Evolutionary conservation across 805 yeast species (phyloP).

Genomic region (Schizosaccharomyces osmophilus): DNA sequence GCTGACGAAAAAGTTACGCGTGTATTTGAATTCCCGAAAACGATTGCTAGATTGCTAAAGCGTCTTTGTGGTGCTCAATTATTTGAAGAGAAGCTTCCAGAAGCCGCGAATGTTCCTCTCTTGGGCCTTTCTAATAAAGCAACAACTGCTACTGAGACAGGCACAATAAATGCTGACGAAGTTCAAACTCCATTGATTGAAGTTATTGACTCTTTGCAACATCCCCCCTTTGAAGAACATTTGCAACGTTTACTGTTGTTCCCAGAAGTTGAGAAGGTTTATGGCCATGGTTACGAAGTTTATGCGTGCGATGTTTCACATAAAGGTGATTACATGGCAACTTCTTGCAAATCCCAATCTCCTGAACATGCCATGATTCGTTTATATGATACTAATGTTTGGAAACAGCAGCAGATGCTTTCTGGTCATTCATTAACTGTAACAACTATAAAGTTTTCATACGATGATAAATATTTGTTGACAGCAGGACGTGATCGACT

Average conservation of each 20-base stretch:
- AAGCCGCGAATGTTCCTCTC: slow-evolving; percentile 75
- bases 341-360: slow-evolving; percentile 77
- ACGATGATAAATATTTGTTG: slow-evolving; percentile 27
- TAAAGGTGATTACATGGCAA: slow-evolving; percentile 40
- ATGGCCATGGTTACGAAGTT: slow-evolving; percentile 94
- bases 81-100: slow-evolving; percentile 27
- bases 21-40: slow-evolving; percentile 67
- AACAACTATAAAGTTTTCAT: slow-evolving; percentile 57
- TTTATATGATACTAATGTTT: slow-evolving; percentile 35
- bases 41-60: slow-evolving; percentile 39
- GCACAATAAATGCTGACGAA: slow-evolving; percentile 14
- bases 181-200: slow-evolving; percentile 13
- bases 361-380: slow-evolving; percentile 68
- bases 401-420: slow-evolving; percentile 32
- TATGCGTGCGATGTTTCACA: slow-evolving; percentile 52
- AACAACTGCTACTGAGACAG: slow-evolving; percentile 24
- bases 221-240: slow-evolving; percentile 74
- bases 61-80: slow-evolving; percentile 18
- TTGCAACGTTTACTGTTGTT: slow-evolving; percentile 76
- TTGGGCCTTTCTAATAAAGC: slow-evolving; percentile 85
- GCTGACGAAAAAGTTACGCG: slow-evolving; percentile 89
- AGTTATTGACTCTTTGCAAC: slow-evolving; percentile 13
- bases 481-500: slow-evolving; percentile 79
- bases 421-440: slow-evolving; percentile 63
- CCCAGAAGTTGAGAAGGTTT: slow-evolving; percentile 85